phyloP scores from a whole-genome alignment of 495 filamentous ascomycete genomes.

The Neurospora tetrasperma region DNA sequence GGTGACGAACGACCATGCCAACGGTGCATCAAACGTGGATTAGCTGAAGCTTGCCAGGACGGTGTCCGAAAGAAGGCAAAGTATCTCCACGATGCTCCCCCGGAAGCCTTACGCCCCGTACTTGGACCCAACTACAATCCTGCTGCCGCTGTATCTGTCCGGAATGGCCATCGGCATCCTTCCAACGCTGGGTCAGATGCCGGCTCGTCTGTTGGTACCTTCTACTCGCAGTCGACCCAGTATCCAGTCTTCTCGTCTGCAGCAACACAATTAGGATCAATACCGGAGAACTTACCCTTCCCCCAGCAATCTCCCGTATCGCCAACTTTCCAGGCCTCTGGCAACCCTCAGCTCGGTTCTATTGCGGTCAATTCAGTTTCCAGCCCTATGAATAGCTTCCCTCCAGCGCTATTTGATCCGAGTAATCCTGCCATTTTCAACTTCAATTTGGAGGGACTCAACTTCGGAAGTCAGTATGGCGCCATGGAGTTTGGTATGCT shows the following conservation, averaged over 20 bases:
- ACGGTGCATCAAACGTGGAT: conserved; percentile 84
- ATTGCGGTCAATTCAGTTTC: conserved; percentile 23
- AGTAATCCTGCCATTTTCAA: conserved; percentile 87
- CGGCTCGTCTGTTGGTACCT: conserved; percentile 21
- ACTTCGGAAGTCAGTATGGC: conserved; percentile 92
- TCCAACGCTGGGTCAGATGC: conserved; percentile 25
- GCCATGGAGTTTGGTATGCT: conserved; percentile 91
- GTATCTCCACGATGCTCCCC: conserved; percentile 91
- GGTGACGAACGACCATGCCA: conserved; percentile 81
- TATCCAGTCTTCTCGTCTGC: conserved; percentile 23
- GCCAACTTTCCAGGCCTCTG: conserved; percentile 46
- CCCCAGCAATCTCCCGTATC: conserved; percentile 60
- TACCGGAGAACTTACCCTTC: conserved; percentile 44
- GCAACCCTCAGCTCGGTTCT: conserved; percentile 15
- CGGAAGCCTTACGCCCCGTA: conserved; percentile 52
- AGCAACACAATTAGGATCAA: conserved; percentile 15
- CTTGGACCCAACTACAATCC: conserved; percentile 46
- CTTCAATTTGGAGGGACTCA: conserved; percentile 84
- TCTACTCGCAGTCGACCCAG: conserved; percentile 29
- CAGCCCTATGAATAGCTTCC: conserved; percentile 36
- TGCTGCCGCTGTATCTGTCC: conserved; percentile 25
- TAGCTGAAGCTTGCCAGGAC: conserved; percentile 85
- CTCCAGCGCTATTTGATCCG: conserved; percentile 64
- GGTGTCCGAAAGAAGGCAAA: conserved; percentile 98
- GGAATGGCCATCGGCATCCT: conserved; percentile 21